Evolutionary conservation across 2,329 filamentous ascomycete species (phyloP), one percentile per base, ranked within the genome.

Genomic region (Penicillium sp.): DNA sequence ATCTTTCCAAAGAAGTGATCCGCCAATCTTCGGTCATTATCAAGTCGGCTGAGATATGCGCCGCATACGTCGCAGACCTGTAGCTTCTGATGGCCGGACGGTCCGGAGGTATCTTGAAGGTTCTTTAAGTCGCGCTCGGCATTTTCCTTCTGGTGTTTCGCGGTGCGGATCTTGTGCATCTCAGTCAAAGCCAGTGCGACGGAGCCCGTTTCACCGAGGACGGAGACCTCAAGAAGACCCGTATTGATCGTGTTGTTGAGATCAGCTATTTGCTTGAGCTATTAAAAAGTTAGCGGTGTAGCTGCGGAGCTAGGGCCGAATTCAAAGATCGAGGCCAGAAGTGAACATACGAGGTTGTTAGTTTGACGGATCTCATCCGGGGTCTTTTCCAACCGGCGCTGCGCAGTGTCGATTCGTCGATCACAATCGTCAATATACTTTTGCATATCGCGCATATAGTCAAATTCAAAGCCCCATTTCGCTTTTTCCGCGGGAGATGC

Each of bases 1-100:
- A 99, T 99, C 83, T 99, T 99, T 25, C 95, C 95, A 78, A 97
- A 98, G 75, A 99, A 99, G 77, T 99, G 95, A 75, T 99, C 95
- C 22, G 95, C 95, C 73, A 99, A 78, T 33, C 95, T 85, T 38
- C 95, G 86, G 76, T 99, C 95, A 74, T 99, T 99, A 75, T 99
- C 95, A 35, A 99, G 84, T 25, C 95, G 83, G 64, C 89, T 93
- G 40, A 99, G 84, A 76, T 98, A 99, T 6, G 95, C 95, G 64
- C 95, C 95, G 77, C 95, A 99, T 0, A 98, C 95, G 78, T 99
- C 95, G 83, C 95, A 99, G 51, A 99, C 95, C 76, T 99, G 95
- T 43, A 99, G 83, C 77, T 99, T 99, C 81, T 99, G 95, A 78
- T 99, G 95, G 19, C 95, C 95, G 0, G 89, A 93, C 0, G 95